Conservation (phyloP, 2,329 filamentous ascomycete species). For the Zymoseptoria tritici region DNA sequence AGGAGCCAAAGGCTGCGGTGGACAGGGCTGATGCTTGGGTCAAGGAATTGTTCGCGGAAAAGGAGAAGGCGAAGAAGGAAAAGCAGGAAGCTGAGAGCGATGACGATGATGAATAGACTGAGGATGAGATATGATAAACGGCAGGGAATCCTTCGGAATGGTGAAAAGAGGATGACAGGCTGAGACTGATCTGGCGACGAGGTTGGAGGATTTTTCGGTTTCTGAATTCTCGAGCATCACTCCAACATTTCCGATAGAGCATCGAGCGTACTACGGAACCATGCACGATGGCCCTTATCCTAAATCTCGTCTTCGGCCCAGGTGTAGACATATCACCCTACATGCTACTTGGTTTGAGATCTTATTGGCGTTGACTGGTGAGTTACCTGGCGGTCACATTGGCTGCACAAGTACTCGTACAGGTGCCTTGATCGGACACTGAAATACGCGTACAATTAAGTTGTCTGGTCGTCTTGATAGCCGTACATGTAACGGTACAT, state of each 20-base stretch:
- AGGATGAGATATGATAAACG: background rate
- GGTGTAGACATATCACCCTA: too few relatives aligned
- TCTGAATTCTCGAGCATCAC: too few relatives aligned
- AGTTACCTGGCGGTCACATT: too few relatives aligned
- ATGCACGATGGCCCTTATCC: too few relatives aligned
- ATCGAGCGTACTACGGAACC: too few relatives aligned
- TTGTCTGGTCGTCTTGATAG: background rate
- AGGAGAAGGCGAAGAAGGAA: conserved; percentile 16
- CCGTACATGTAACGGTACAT: background rate
- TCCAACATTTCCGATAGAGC: too few relatives aligned
- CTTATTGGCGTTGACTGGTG: background rate
- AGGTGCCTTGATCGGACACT: background rate
- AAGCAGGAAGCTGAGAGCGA: conserved; percentile 5
- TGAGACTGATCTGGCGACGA: background rate
- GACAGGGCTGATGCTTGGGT: conserved; percentile 38
- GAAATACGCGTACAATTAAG: background rate
- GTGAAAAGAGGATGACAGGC: background rate
- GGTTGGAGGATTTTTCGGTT: too few relatives aligned
- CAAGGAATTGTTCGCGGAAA: conserved; percentile 26
- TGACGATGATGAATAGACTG: conserved; percentile 3
- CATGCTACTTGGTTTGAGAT: background rate
- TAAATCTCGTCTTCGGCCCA: too few relatives aligned
- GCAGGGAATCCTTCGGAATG: background rate
- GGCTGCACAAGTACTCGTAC: background rate
- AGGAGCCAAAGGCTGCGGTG: conserved; percentile 40